Percentiles rank a stretch among this genome's conserved stretches.
Evolutionary conservation across 129 eudicot genomes (phyloP).

Genomic region (Rutidosis leptorrhynchoides): DNA sequence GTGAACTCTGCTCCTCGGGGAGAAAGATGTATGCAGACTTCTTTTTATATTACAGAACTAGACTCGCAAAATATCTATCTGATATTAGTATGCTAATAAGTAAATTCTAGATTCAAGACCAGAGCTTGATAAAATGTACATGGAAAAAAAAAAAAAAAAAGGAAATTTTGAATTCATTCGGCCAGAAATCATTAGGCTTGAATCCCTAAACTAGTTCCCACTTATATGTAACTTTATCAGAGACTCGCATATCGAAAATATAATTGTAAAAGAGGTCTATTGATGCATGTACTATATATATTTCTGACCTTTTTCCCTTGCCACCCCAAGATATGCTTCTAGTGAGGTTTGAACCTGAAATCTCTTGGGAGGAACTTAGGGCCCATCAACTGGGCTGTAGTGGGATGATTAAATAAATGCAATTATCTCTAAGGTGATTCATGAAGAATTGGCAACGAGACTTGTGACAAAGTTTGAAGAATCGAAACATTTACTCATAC

Average conservation of each 20-base stretch:
- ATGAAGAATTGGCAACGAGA: constrained; percentile 15
- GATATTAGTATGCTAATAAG: not conserved
- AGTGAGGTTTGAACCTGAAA: no score
- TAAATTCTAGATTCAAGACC: not conserved
- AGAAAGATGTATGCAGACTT: not conserved
- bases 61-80: not conserved
- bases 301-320: no score
- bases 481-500: constrained; percentile 6
- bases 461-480: constrained; percentile 1
- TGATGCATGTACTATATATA: no score
- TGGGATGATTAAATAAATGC: no score
- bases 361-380: no score
- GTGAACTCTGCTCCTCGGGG: not conserved
- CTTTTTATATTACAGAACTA: not conserved
- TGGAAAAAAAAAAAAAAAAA: not conserved
- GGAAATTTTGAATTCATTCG: not conserved
- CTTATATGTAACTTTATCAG: not conserved
- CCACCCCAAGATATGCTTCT: no score
- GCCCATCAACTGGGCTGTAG: no score
- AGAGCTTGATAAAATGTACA: not conserved
- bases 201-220: constrained; percentile 7
- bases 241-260: constrained; percentile 3
- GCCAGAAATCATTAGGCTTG: constrained; percentile 2
- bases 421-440: constrained; percentile 5
- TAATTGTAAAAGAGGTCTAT: not conserved